Base-by-base conservation (phyloP, 2,329 filamentous ascomycete genomes). In the Tolypocladium endophyticum region DNA sequence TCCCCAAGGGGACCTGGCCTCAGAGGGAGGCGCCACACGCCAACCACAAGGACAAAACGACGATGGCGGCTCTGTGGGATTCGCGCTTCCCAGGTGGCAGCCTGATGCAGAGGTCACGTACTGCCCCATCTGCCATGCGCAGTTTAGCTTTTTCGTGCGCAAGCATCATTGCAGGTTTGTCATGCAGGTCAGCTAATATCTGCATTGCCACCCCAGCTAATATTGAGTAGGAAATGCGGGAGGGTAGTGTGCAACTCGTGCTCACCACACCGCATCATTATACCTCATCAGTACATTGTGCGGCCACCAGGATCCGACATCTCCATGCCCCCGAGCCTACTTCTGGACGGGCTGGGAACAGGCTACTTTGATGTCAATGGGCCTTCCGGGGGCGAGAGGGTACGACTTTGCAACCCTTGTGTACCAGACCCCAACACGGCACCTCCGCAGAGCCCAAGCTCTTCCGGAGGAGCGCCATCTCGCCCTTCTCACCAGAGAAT, bases 261-360 rank as follows among this genome's bases (percentile, higher is more conserved):
- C 76, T 97, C 93, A 3, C 93, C 93, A 4, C 93, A 97, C 73
- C 85, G 92, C 62, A 97, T 97, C 70, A 96, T 90, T 4, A 97
- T 97, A 63, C 93, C 93, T 1, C 84, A 92, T 64, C 90, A 94
- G 70, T 97, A 90, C 71, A 96, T 97, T 64, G 92, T 97, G 33
- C 87, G 88, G 55, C 89, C 90, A 3, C 88, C 89, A 1, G 79
- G 71, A 60, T 62, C 72, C 43, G 77, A 81, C 61, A 68, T 74
- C 61, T 67, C 71, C 62, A 64, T 74, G 62, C 66, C 74, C 64
- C 68, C 69, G 36, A 67, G 68, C 35, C 58, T 74, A 20, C 67
- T 77, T 65, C 71, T 73, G 62, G 71, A 78, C 62, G 68, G 73
- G 58, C 68, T 79, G 2, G 69, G 69, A 62, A 65, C 74, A 54